Conservation (phyloP, 108 stramenopile genomes). For the Cyclostephanos tholiformis region DNA sequence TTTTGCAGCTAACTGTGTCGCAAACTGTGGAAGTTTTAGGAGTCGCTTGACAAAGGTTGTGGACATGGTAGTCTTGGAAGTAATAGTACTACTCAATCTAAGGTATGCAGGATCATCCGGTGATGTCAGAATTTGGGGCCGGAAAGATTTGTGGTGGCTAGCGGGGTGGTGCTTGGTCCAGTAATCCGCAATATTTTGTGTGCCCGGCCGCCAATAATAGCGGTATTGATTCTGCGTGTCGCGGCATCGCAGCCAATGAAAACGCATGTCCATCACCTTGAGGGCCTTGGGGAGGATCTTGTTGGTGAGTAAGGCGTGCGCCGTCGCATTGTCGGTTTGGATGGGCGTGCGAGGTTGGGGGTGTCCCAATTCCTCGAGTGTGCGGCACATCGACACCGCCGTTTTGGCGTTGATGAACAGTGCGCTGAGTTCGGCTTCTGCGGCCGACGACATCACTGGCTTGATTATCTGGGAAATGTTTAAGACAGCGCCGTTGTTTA, state of each 20-base stretch:
- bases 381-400: neutral
- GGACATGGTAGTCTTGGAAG: too few species aligned
- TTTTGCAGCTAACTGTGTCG: too few species aligned
- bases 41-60: too few species aligned
- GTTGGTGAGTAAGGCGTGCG: neutral
- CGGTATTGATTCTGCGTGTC: constrained; percentile 12
- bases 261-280: constrained; percentile 26
- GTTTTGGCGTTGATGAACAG: neutral
- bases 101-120: too few species aligned
- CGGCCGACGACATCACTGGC: neutral
- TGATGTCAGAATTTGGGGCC: too few species aligned
- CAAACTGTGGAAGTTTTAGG: too few species aligned
- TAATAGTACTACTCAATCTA: too few species aligned
- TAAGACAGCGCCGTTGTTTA: neutral
- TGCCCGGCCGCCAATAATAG: constrained; percentile 18
- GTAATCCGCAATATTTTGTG: neutral
- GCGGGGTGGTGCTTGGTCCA: neutral
- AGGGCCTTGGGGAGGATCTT: too few species aligned
- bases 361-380: neutral
- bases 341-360: neutral
- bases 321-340: neutral
- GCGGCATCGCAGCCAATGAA: constrained; percentile 17
- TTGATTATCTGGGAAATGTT: neutral
- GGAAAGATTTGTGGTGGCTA: too few species aligned
- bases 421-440: neutral